These are phyloP conservation scores for Boletus barrowsii DNA, from an alignment of 768 basidiomycete genomes.

Conservation along the genomic window DNA sequence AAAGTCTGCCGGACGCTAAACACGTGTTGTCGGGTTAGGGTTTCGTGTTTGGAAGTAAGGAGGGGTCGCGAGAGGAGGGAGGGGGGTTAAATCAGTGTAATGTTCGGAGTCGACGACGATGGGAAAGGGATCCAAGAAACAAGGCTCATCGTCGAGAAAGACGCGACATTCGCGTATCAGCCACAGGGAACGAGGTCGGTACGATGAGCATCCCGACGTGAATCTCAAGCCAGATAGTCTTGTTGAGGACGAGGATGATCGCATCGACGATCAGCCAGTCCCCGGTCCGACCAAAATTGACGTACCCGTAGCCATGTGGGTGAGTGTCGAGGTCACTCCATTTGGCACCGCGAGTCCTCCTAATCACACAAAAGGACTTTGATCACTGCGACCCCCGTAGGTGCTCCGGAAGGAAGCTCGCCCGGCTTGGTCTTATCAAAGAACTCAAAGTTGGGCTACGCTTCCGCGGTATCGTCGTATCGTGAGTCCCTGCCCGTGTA, in stretches of 20 bases:
- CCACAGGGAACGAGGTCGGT: not conserved
- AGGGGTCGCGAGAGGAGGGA: not conserved
- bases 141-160: not conserved
- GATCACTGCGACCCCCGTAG: constrained; percentile 93
- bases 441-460: constrained; percentile 80
- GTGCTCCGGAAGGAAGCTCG: constrained; percentile 87
- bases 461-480: constrained; percentile 91
- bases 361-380: constrained; percentile 65
- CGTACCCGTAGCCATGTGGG: constrained; percentile 97
- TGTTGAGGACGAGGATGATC: not conserved
- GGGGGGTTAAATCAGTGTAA: not conserved
- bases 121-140: not conserved
- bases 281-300: constrained; percentile 16
- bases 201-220: not conserved
- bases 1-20: constrained; percentile 17
- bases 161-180: not conserved
- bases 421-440: constrained; percentile 79
- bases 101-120: not conserved
- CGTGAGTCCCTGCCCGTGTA: constrained; percentile 53
- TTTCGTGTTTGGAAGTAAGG: not conserved
- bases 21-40: constrained; percentile 33
- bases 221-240: not conserved
- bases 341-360: too few relatives aligned
- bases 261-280: not conserved
- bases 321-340: constrained; percentile 36